These are phyloP conservation scores for Laburnicola sp. DNA, from an alignment of 2,329 filamentous ascomycete species.

Conservation along the genomic window DNA sequence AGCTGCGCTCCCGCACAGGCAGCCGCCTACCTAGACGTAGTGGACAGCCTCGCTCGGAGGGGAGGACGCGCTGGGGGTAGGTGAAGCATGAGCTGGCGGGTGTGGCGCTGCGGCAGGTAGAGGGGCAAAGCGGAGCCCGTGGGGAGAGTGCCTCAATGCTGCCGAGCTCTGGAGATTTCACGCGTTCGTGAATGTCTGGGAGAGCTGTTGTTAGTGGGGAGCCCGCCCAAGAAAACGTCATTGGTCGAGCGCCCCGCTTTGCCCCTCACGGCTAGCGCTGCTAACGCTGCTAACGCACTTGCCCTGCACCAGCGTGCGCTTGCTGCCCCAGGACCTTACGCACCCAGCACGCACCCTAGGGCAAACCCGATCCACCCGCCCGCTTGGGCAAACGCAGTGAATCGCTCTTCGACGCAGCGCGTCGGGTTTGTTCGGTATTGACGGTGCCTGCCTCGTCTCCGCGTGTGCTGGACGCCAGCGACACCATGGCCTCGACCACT, in stretches of 20 bases:
- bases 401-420: neutral
- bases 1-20: constrained; percentile 24
- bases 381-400: constrained; percentile 2
- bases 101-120: constrained; percentile 12
- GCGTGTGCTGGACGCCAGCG: neutral
- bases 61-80: constrained; percentile 16
- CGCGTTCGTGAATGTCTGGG: constrained; percentile 7
- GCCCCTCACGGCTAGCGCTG: neutral
- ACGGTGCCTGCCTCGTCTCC: constrained; percentile 1
- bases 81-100: constrained; percentile 33
- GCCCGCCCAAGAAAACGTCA: constrained; percentile 2
- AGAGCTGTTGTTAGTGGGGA: constrained; percentile 6
- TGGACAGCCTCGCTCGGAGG: constrained; percentile 27
- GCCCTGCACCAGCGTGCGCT: neutral
- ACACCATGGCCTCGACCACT: constrained; percentile 27
- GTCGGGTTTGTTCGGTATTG: neutral
- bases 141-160: neutral
- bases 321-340: neutral
- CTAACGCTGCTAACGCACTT: neutral
- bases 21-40: constrained; percentile 27
- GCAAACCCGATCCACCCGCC: neutral
- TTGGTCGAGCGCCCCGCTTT: neutral
- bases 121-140: constrained; percentile 1
- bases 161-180: constrained; percentile 5
- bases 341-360: neutral